Evolutionary conservation across 1,139 yeast species (phyloP).

Genomic region (Barnettozyma hawaiiensis): DNA sequence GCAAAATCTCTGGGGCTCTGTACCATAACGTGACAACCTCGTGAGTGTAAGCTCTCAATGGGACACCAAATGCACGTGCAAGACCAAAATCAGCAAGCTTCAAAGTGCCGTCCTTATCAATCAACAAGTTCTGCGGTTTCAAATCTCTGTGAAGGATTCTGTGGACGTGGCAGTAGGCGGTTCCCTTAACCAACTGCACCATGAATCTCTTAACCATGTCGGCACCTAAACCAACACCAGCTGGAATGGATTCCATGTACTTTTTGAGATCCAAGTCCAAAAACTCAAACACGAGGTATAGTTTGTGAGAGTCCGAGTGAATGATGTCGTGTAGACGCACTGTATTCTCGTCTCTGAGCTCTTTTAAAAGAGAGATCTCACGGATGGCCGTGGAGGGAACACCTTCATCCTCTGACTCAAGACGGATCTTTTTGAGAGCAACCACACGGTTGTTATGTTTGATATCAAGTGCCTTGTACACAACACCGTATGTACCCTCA

Average conservation of each 20-base stretch:
- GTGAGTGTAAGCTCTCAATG: conserved; percentile 92
- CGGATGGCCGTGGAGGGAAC: conserved; percentile 98
- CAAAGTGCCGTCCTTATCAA: conserved; percentile 91
- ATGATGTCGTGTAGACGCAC: conserved; percentile 90
- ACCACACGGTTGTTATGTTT: conserved; percentile 87
- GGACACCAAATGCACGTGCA: conserved; percentile 97
- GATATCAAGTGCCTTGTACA: conserved; percentile 89
- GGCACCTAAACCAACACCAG: conserved; percentile 83
- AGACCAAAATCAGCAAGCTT: conserved; percentile 96
- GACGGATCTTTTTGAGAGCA: conserved; percentile 88
- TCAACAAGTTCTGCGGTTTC: conserved; percentile 92
- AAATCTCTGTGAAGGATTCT: conserved; percentile 92
- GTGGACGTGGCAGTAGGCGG: conserved; percentile 92
- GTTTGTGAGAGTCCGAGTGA: conserved; percentile 92
- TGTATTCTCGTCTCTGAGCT: conserved; percentile 86
- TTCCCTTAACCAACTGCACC: conserved; percentile 90
- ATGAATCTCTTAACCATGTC: conserved; percentile 89
- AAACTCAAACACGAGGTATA: conserved; percentile 89
- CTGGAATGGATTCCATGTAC: conserved; percentile 95
- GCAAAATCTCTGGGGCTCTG: conserved; percentile 90
- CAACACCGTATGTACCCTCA: conserved; percentile 97
- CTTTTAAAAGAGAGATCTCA: conserved; percentile 89
- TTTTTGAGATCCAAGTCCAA: conserved; percentile 91
- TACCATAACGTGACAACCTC: conserved; percentile 98
- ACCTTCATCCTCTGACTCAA: conserved; percentile 98